Evolutionary conservation across 495 filamentous ascomycete species (phyloP), one percentile per base, ranked within the genome.

Genomic region (Zalerion maritima): DNA sequence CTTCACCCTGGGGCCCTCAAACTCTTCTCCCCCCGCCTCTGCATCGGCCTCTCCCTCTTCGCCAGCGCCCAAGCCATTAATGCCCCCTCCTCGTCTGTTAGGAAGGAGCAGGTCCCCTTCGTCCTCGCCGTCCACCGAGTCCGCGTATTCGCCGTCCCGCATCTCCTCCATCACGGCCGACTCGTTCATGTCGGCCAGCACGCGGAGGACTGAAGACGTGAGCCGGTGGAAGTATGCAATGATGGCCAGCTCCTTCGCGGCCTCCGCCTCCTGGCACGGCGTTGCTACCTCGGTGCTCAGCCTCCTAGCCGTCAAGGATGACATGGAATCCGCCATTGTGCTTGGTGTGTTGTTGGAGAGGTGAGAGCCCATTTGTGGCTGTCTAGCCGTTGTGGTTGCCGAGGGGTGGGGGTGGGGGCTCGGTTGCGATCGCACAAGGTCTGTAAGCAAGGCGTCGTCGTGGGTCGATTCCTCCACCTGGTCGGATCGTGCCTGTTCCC

Each of bases 221-320:
- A 89, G 53, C 3, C 83, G 71, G 47, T 92, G 89, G 58, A 97
- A 97, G 50, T 89, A 94, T 0, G 81, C 79, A 24, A 94, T 78
- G 15, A 93, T 59, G 3, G 80, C 74, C 42, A 87, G 72, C 47
- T 89, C 83, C 21, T 47, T 18, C 18, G 50, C 34, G 24, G 55
- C 57, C 37, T 47, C 47, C 11, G 54, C 44, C 7, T 43, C 47
- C 17, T 35, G 49, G 20, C 28, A 33, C 27, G 29, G 35, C 17
- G 26, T 35, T 28, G 37, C 5, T 18, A 40, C 31, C 2, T 31
- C 27, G 14, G 21, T 34, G 4, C 35, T 43, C 13, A 35, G 24
- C 5, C 39, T 40, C 11, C 39, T 41, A 9, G 47, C 47, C 11
- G 45, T 47, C 4, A 58, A 37, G 11, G 55, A 59, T 6, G 49